Evolutionary conservation across 371 early-diverging fungal species (phyloP).

Genomic region (Mortierella sp.): DNA sequence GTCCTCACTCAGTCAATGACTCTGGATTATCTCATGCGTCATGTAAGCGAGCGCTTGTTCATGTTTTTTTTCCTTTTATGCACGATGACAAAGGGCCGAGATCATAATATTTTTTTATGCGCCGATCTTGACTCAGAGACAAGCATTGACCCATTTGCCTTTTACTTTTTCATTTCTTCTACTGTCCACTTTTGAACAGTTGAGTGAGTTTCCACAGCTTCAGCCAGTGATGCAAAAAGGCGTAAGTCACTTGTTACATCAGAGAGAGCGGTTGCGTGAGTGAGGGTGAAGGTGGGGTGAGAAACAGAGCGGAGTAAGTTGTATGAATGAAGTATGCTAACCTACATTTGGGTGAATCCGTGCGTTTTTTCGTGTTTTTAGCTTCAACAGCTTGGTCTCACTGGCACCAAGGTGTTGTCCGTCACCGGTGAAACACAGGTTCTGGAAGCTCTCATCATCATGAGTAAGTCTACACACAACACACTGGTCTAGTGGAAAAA

Average conservation of each 20-base stretch:
- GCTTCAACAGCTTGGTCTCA: slow-evolving; percentile 32
- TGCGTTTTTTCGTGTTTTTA: neutral
- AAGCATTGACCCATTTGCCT: neutral
- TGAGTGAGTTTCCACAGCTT: slow-evolving; percentile 53
- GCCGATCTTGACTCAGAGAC: neutral
- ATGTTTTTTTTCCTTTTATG: neutral
- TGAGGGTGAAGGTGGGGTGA: neutral
- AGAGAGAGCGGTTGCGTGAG: too few species aligned
- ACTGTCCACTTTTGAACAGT: slow-evolving; percentile 1
- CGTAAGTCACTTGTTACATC: slow-evolving; percentile 28
- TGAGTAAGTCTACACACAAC: slow-evolving; percentile 62
- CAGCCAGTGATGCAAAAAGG: slow-evolving; percentile 54
- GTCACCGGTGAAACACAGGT: slow-evolving; percentile 59
- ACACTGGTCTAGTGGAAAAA: neutral
- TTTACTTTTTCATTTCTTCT: neutral
- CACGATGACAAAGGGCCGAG: neutral
- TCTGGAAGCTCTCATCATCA: slow-evolving; percentile 67
- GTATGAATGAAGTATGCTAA: neutral
- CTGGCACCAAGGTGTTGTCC: slow-evolving; percentile 65
- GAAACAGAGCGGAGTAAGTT: neutral
- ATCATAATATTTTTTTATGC: neutral
- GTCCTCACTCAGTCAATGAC: slow-evolving; percentile 87
- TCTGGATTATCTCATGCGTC: slow-evolving; percentile 69
- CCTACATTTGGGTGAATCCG: neutral
- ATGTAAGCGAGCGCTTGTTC: slow-evolving; percentile 23